Evolutionary conservation across 2,329 filamentous ascomycete genomes (phyloP).

Genomic region (Amauroascus verrucosus): DNA sequence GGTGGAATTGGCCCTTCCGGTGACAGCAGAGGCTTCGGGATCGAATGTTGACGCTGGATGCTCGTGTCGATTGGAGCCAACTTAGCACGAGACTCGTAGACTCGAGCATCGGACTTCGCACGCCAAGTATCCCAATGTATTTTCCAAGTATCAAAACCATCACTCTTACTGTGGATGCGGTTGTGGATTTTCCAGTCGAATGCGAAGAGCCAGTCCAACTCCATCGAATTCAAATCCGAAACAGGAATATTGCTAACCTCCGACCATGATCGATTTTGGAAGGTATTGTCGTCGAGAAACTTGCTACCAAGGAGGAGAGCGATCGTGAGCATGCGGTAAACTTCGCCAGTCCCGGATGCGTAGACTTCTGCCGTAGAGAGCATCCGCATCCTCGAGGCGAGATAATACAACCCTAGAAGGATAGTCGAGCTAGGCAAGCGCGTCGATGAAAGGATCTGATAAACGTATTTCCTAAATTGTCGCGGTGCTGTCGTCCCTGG

Average conservation of each 20-base stretch:
- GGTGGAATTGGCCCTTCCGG: slow-evolving; percentile 41
- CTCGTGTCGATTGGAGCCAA: slow-evolving; percentile 57
- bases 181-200: slow-evolving; percentile 81
- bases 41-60: slow-evolving; percentile 43
- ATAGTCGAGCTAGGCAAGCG: slow-evolving; percentile 85
- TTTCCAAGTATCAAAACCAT: slow-evolving; percentile 56
- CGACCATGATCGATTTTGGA: slow-evolving; percentile 94
- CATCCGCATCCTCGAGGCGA: slow-evolving; percentile 71
- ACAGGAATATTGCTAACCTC: slow-evolving; percentile 88
- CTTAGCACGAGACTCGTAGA: slow-evolving; percentile 38
- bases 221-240: slow-evolving; percentile 70
- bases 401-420: slow-evolving; percentile 77
- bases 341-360: slow-evolving; percentile 53
- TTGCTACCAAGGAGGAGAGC: slow-evolving; percentile 83
- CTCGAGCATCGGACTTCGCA: slow-evolving; percentile 39
- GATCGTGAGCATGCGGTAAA: slow-evolving; percentile 81
- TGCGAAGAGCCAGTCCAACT: slow-evolving; percentile 75
- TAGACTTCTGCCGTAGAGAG: slow-evolving; percentile 50
- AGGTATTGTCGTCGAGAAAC: slow-evolving; percentile 93
- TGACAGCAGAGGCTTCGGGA: slow-evolving; percentile 38
- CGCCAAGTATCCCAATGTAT: slow-evolving; percentile 57
- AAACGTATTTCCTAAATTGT: slow-evolving; percentile 83
- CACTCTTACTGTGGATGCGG: slow-evolving; percentile 64
- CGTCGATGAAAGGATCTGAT: slow-evolving; percentile 81
- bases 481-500: slow-evolving; percentile 53